Evolutionary conservation across 192 early-diverging fungal species (phyloP).

Genomic region (Jimgerdemannia lactiflua): DNA sequence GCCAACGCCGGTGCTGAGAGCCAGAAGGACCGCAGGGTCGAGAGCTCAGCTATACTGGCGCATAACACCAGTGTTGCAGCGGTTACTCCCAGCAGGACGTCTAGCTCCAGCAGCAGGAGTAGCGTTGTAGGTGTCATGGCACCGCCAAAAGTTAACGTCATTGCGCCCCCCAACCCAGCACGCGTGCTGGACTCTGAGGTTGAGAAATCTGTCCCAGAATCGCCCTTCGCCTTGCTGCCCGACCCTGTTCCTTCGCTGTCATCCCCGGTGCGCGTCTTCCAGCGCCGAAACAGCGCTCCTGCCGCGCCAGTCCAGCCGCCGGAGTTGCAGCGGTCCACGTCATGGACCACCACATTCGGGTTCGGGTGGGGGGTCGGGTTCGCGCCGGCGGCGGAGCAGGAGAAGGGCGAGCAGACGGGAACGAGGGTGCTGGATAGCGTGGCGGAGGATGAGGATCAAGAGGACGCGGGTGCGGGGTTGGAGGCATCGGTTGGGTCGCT

Average conservation of each 20-base stretch:
- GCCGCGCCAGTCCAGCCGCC: too few relatives aligned
- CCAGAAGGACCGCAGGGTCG: not conserved
- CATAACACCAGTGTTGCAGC: too few relatives aligned
- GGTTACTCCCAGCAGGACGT: not conserved
- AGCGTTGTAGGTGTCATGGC: not conserved
- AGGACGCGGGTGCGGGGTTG: not conserved
- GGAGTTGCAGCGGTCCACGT: too few relatives aligned
- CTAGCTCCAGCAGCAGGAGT: not conserved
- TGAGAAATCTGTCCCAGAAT: too few relatives aligned
- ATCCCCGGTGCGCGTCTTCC: too few relatives aligned
- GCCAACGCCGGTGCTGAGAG: constrained; percentile 31
- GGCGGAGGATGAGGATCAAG: constrained; percentile 17
- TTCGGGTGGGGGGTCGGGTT: too few relatives aligned
- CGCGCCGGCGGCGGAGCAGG: not conserved
- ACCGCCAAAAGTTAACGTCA: not conserved
- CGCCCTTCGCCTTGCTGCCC: too few relatives aligned
- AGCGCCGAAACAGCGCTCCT: too few relatives aligned
- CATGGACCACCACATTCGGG: too few relatives aligned
- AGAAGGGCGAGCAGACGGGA: not conserved
- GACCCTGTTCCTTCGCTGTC: too few relatives aligned
- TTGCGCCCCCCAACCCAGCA: not conserved
- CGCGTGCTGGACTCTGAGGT: too few relatives aligned
- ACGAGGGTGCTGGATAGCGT: constrained; percentile 12
- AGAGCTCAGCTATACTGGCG: not conserved
- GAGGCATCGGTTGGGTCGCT: constrained; percentile 12